phyloP scores from a whole-genome alignment of 768 basidiomycete species.

The Trametes punicea region DNA sequence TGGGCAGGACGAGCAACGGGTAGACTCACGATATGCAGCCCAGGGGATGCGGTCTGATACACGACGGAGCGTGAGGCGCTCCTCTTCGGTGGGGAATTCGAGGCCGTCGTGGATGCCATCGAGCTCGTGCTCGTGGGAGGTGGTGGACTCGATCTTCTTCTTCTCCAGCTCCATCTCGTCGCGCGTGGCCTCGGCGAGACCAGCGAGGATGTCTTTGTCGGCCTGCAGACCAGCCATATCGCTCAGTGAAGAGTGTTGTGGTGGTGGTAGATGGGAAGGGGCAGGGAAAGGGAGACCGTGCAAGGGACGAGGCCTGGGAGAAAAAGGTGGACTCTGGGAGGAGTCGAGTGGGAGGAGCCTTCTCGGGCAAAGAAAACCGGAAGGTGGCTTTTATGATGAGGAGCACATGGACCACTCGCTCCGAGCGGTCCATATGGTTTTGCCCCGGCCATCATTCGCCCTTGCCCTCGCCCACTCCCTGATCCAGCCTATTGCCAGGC shows the following conservation, averaged over 20 bases:
- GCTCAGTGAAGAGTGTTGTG: constrained; percentile 11
- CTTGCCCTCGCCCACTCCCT: not conserved
- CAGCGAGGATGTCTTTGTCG: constrained; percentile 24
- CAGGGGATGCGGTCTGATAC: constrained; percentile 48
- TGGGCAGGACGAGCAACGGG: not conserved
- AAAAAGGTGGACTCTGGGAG: not conserved
- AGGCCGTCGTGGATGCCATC: constrained; percentile 49
- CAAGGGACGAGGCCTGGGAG: not conserved
- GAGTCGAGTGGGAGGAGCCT: constrained; percentile 7
- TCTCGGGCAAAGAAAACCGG: not conserved
- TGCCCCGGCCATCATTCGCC: constrained; percentile 9
- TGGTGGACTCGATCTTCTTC: constrained; percentile 20
- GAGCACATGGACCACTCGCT: constrained; percentile 7
- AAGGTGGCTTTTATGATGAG: not conserved
- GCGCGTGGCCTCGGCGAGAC: constrained; percentile 23
- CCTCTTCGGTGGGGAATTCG: constrained; percentile 63
- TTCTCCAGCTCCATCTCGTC: constrained; percentile 24
- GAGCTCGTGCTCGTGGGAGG: constrained; percentile 28
- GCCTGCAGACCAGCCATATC: constrained; percentile 25
- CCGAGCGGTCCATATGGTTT: constrained; percentile 14
- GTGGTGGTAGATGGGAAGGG: no score
- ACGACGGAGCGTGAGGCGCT: constrained; percentile 53
- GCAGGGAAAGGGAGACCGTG: not conserved
- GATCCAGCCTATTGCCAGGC: not conserved
- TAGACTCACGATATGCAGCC: constrained; percentile 30